Evolutionary conservation across 495 filamentous ascomycete genomes (phyloP), one percentile per base, ranked within the genome.

Genomic region (Neohortaea acidophila): DNA sequence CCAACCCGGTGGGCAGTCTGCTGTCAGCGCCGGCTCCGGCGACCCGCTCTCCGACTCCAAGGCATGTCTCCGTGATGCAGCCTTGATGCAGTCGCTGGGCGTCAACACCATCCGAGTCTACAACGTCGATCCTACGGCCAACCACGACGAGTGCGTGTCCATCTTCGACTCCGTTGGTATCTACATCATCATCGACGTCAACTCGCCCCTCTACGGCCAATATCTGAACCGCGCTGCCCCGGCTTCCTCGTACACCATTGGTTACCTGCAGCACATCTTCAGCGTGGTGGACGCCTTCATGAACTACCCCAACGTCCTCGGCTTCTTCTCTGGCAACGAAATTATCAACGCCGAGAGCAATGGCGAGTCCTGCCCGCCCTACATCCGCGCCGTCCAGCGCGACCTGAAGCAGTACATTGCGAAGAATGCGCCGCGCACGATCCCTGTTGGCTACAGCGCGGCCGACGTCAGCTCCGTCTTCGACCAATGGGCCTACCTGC

Each of bases 271-370:
- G 49, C 77, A 84, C 51, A 81, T 83, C 43, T 94, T 93, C 58
- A 76, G 75, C 51, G 68, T 96, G 27, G 82, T 94, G 20, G 87
- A 96, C 64, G 81, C 79, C 21, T 96, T 96, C 77, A 87, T 86
- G 65, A 68, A 69, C 57, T 96, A 82, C 59, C 82, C 84, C 44
- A 96, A 96, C 61, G 74, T 77, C 2, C 64, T 93, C n/a, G 79
- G 70, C 34, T 94, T 93, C 70, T 91, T 94, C 58, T 72, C 81
- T 25, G 87, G 81, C 33, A 96, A 96, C 60, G 87, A 96, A 61
- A 79, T 93, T 36, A 86, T 94, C 57, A 81, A 91, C 48, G 67
- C 81, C 54, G 60, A 64, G 8, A 45, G 53, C 26, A 73, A 66
- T 1, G 68, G 59, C n/a, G 43, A 57, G 29, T 56, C 54, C 12